Evolutionary conservation across 495 filamentous ascomycete species (phyloP).

Genomic region (Talaromyces wortmannii): DNA sequence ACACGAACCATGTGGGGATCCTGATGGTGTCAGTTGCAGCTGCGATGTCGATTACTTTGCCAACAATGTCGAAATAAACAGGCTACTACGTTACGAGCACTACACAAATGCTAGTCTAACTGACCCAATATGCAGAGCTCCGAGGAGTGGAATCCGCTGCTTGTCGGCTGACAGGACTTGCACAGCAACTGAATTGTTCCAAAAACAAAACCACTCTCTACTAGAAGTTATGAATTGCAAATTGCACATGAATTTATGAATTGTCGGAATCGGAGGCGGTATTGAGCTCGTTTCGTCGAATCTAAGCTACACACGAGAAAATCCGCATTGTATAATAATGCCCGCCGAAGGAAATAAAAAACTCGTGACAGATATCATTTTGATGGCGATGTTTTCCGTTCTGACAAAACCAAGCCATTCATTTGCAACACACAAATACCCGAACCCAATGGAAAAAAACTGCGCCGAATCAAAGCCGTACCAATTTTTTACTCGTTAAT

Average conservation of each 20-base stretch:
- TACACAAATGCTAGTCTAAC: too few species aligned
- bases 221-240: neutral
- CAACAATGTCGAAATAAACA: too few species aligned
- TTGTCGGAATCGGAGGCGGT: constrained; percentile 2
- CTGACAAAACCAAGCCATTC: constrained; percentile 6
- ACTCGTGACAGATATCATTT: constrained; percentile 2
- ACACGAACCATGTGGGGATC: neutral
- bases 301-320: constrained; percentile 6
- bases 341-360: constrained; percentile 2
- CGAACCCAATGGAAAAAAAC: constrained; percentile 28
- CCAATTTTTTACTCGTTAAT: constrained; percentile 73
- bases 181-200: too few species aligned
- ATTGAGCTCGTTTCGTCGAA: constrained; percentile 4
- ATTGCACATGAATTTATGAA: neutral
- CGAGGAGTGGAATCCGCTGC: too few species aligned
- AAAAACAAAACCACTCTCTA: too few species aligned
- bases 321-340: constrained; percentile 2
- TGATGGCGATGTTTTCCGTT: neutral
- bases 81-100: too few species aligned
- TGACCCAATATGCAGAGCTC: too few species aligned
- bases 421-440: constrained; percentile 3
- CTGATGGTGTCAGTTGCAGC: too few species aligned
- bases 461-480: constrained; percentile 4
- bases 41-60: too few species aligned
- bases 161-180: too few species aligned